Evolutionary conservation across 768 basidiomycete genomes (phyloP).

Genomic region (Pleurotus ostreatus): DNA sequence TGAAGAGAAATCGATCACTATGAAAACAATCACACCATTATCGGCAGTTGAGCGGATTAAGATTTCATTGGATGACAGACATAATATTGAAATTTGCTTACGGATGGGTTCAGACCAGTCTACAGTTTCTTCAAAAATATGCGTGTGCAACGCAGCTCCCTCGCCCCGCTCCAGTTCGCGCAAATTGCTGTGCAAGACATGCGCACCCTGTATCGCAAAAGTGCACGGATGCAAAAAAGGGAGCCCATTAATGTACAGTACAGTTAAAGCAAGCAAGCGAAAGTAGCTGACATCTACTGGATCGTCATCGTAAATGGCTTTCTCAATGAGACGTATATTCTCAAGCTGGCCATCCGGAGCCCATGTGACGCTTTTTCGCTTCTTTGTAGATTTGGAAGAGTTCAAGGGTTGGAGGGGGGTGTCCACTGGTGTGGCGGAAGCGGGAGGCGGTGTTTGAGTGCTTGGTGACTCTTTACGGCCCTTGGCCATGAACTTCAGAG

Average conservation of each 20-base stretch:
- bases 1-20: slow-evolving; percentile 62
- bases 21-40: slow-evolving; percentile 10
- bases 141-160: slow-evolving; percentile 79
- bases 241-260: slow-evolving; percentile 52
- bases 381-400: slow-evolving; percentile 44
- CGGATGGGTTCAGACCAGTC: slow-evolving; percentile 84
- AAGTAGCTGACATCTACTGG: slow-evolving; percentile 73
- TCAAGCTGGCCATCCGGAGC: slow-evolving; percentile 71
- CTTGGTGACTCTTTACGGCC: slow-evolving; percentile 58
- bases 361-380: slow-evolving; percentile 79
- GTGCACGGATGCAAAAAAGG: slow-evolving; percentile 21
- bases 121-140: slow-evolving; percentile 79
- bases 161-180: slow-evolving; percentile 88
- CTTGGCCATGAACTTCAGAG: slow-evolving; percentile 71
- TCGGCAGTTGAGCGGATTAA: slow-evolving; percentile 4
- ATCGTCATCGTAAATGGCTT: slow-evolving; percentile 87
- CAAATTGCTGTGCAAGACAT: slow-evolving; percentile 57
- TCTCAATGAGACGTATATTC: slow-evolving; percentile 76
- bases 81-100: slow-evolving; percentile 41
- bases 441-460: slow-evolving; percentile 52
- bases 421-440: slow-evolving; percentile 26
- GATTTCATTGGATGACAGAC: slow-evolving; percentile 16
- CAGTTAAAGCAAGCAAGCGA: slow-evolving; percentile 35
- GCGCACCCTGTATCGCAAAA: slow-evolving; percentile 60
- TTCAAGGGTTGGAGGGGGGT: slow-evolving; percentile 15